A percentile compares a stretch with the other conserved stretches of the same genome.
phyloP scores from a whole-genome alignment of 495 filamentous ascomycete species.

The Aspergillus coremiiformis region DNA sequence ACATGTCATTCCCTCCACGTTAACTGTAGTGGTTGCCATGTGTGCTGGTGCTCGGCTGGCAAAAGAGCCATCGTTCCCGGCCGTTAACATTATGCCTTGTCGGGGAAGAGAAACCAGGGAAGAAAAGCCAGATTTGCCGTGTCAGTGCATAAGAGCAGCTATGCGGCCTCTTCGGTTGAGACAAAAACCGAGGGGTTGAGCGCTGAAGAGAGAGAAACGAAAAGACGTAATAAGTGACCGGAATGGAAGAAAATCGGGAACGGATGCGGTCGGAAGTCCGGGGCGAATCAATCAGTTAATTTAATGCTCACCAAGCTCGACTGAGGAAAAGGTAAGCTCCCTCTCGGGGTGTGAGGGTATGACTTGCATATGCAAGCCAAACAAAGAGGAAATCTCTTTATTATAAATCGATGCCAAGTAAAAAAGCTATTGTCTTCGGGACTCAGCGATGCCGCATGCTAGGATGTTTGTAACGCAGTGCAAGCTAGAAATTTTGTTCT shows the following conservation, averaged over 20 bases:
- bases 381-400: background rate
- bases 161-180: background rate
- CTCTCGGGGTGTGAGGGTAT: too few relatives aligned
- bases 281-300: background rate
- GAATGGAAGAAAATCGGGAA: background rate
- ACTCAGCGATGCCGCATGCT: too few relatives aligned
- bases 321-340: background rate
- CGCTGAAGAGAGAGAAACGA: background rate
- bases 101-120: conserved; percentile 5
- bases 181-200: background rate
- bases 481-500: background rate
- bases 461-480: too few relatives aligned
- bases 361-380: background rate
- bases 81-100: conserved; percentile 11
- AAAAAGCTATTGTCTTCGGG: background rate
- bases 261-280: conserved; percentile 5
- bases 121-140: too few relatives aligned
- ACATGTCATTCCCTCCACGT: conserved; percentile 90
- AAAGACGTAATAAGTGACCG: background rate
- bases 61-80: conserved; percentile 12
- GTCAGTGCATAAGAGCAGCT: conserved; percentile 26
- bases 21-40: conserved; percentile 87
- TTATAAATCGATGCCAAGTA: background rate
- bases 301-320: background rate
- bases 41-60: conserved; percentile 27